Evolutionary conservation across 768 basidiomycete species (phyloP), one percentile per base, ranked within the genome.

Genomic region (Pulveroboletus frians): DNA sequence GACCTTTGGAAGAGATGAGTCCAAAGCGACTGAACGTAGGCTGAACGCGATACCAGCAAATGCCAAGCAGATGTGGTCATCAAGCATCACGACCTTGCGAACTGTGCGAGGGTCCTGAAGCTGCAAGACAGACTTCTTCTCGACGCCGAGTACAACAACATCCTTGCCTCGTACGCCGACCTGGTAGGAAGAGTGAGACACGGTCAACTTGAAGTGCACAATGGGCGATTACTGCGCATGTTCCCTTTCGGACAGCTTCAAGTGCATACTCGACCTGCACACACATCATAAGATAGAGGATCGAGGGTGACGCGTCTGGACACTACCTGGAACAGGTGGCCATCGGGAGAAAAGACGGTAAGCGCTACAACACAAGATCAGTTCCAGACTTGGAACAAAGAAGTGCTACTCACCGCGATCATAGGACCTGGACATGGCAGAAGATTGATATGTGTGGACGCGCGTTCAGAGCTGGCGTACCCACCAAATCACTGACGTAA

Each of bases 91-190:
- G 8, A 98, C 94, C 69, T 99, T 99, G 46, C 96, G 78, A 14
- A 98, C 94, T 1, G 96, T 99, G 46, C 96, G 79, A 7, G 96
- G 93, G 70, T 99, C 96, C 75, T 99, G 96, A 15, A 99, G 79
- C 70, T 99, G 96, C 10, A 98, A 76, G 26, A 96, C 84, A 0
- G 92, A 92, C 72, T 97, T 98, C 88, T 98, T 98, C 78, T 99
- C 96, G 27, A 98, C 95, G 43, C 95, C 96, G 21, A 99, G 76
- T 4, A 99, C 92, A 2, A 97, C 96, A 26, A 94, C 89, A 59
- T 93, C 85, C 65, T 87, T 85, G 59, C 96, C 96, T 55, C 92
- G 83, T 31, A 98, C 92, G 46, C 96, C 96, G 53, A 98, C 93
- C 94, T 96, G 50, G 27, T 37, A 29, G 14, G 14, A 44, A 20